These are phyloP conservation scores for Solanum pennellii DNA, from an alignment of 257 asterid species.

Conservation along the genomic window DNA sequence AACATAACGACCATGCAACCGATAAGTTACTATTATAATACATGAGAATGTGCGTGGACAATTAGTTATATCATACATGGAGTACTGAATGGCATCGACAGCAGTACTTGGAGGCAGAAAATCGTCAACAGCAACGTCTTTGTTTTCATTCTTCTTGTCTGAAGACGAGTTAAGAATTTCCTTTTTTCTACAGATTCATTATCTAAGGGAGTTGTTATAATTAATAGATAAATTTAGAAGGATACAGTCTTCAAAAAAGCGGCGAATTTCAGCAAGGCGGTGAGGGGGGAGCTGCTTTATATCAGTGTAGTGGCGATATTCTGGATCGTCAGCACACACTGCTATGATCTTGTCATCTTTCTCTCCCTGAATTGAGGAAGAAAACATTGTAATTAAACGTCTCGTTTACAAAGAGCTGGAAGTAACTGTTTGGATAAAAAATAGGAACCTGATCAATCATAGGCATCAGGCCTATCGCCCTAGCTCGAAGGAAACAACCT, in stretches of 20 bases:
- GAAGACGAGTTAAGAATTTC: constrained; percentile 6
- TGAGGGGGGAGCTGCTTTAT: constrained; percentile 91
- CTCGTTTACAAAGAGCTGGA: neutral
- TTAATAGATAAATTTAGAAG: neutral
- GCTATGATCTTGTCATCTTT: constrained; percentile 95
- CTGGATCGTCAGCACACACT: constrained; percentile 96
- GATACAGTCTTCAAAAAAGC: constrained; percentile 96
- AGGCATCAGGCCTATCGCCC: constrained; percentile 93
- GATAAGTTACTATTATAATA: neutral
- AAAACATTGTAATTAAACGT: neutral
- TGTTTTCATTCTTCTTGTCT: constrained; percentile 90
- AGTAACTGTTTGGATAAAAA: neutral
- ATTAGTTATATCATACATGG: constrained; percentile 41
- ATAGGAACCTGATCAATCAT: constrained; percentile 86
- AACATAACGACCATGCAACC: neutral
- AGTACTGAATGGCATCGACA: constrained; percentile 52
- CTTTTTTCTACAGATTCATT: neutral
- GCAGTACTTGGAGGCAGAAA: constrained; percentile 60
- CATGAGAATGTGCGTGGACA: neutral
- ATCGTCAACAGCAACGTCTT: constrained; percentile 65
- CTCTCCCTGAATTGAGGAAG: constrained; percentile 49
- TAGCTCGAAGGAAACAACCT: constrained; percentile 91
- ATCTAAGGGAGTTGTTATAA: neutral
- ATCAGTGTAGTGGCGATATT: constrained; percentile 76
- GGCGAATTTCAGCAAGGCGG: constrained; percentile 81